Evolutionary conservation across 768 basidiomycete genomes (phyloP), one percentile per base, ranked within the genome.

Genomic region (Mycena pura): DNA sequence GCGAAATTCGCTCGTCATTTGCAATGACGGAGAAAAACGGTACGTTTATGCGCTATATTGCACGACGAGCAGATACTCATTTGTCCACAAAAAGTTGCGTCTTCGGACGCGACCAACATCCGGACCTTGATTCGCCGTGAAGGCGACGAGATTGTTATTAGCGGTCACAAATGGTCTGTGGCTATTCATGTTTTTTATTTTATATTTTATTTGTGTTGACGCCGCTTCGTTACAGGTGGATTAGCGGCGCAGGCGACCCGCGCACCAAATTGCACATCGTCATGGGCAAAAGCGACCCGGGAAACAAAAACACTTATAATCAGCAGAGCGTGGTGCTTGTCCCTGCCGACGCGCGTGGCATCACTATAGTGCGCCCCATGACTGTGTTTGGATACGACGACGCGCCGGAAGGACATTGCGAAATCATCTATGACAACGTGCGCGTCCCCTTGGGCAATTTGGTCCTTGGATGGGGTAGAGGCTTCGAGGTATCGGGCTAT

Each of bases 281-380:
- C 39, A 90, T 99, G 82, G 96, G 95, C 51, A 93, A 94, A 80
- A 95, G 92, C 63, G 95, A 98, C 74, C 90, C 96, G 7, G 80
- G 80, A 52, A 95, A 96, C 74, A 82, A 86, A 64, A 86, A 84
- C 68, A 73, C 79, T 36, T 90, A 98, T 78, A 79, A 82, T 51
- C 94, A 96, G 67, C 97, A 99, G 75, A 94, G 93, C 65, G 91
- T 99, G 60, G 94, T 98, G 51, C 84, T 99, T 57, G 94, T 99
- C n/a, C 95, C 96, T 9, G 84, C 92, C 9, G 86, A 93, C 71
- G 71, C 91, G 0, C 88, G 90, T 48, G 97, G 97, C 24, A 91
- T 99, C 62, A 94, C 86, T 64, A 73, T 98, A 53, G 82, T 98
- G 62, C 87, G 97, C n/a, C 91, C 93, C 11, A 94, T 99, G 93